Conservation (phyloP, 2,329 filamentous ascomycete species). For the Hypomyces perniciosus region DNA sequence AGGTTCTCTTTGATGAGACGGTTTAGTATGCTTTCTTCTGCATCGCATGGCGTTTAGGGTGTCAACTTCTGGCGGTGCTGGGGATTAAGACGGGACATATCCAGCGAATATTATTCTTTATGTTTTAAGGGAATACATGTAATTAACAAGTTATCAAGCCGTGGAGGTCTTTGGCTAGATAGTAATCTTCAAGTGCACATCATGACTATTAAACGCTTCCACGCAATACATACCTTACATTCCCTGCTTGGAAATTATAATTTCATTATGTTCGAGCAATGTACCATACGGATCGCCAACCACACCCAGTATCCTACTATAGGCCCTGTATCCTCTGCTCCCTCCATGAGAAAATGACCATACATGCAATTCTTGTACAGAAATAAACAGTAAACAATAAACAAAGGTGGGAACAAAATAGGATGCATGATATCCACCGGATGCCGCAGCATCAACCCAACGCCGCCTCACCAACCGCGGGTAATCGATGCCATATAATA, state of each 20-base stretch:
- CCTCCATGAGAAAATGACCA: not conserved
- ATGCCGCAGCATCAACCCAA: not conserved
- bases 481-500: not conserved
- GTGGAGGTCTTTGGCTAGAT: too few species aligned
- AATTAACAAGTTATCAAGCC: not conserved
- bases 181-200: too few species aligned
- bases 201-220: too few species aligned
- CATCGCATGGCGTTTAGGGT: slow-evolving; percentile 32
- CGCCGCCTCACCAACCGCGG: not conserved
- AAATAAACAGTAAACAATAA: not conserved
- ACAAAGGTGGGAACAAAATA: too few species aligned
- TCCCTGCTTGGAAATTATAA: too few species aligned
- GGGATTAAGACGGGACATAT: not conserved
- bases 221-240: too few species aligned
- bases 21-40: slow-evolving; percentile 8
- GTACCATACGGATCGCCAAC: not conserved
- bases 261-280: too few species aligned
- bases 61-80: slow-evolving; percentile 2
- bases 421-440: not conserved
- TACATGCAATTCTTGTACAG: not conserved
- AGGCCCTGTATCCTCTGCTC: not conserved
- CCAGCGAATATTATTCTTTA: too few species aligned
- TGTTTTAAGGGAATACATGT: not conserved
- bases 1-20: slow-evolving; percentile 10
- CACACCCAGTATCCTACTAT: not conserved